phyloP scores from a whole-genome alignment of 768 basidiomycete genomes.

The Trametes cinnabarina region DNA sequence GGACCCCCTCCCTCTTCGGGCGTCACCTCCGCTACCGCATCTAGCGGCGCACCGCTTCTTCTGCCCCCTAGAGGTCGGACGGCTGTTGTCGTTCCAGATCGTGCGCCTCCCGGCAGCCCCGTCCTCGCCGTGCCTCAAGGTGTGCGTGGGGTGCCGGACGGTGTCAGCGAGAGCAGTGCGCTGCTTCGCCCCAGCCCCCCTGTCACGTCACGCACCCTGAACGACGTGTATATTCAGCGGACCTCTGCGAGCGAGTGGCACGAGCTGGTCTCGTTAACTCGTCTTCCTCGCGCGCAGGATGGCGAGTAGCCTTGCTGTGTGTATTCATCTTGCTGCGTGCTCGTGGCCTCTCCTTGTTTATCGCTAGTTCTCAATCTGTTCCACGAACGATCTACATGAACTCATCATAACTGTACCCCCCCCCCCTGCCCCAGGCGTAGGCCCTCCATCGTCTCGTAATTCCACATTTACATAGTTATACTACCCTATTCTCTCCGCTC shows the following conservation, averaged over 20 bases:
- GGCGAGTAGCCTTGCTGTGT: background rate
- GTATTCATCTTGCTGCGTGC: background rate
- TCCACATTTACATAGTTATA: too few relatives aligned
- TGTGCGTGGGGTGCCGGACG: background rate
- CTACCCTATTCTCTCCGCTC: too few relatives aligned
- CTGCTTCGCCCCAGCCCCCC: background rate
- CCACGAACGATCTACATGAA: too few relatives aligned
- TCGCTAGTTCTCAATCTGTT: too few relatives aligned
- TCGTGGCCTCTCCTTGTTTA: background rate
- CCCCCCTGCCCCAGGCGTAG: too few relatives aligned
- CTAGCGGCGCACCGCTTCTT: background rate
- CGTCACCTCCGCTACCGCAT: background rate
- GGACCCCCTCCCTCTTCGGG: background rate
- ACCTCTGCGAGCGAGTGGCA: slow-evolving; percentile 7
- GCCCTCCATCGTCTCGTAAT: too few relatives aligned
- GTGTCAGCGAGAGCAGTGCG: background rate
- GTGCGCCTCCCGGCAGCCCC: background rate
- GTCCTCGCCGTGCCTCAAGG: background rate
- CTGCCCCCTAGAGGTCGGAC: background rate
- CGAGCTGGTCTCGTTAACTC: slow-evolving; percentile 12
- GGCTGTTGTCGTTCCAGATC: background rate
- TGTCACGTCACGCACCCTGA: background rate
- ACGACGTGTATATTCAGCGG: background rate
- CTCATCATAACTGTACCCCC: too few relatives aligned
- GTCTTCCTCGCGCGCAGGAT: slow-evolving; percentile 7